Percentiles rank a stretch among this genome's conserved stretches.
Conservation (phyloP, 164 flowering plant species). For the Nymphaea thermarum region DNA sequence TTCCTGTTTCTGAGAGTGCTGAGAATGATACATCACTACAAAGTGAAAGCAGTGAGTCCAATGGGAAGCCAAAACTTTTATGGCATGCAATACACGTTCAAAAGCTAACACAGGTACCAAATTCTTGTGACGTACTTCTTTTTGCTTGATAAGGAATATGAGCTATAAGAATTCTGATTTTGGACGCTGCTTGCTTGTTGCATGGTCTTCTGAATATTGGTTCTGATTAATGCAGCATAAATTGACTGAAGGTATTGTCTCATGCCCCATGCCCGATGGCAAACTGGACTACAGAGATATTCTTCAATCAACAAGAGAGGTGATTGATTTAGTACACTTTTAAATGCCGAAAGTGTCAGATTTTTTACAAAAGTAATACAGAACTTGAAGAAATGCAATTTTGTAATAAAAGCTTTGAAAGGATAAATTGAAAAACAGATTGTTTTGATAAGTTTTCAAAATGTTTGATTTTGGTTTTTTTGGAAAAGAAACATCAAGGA, state of each 20-base stretch:
- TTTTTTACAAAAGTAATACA: not conserved
- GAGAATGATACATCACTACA: slow-evolving; percentile 15
- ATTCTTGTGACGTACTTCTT: too few relatives aligned
- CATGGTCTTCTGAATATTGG: not conserved
- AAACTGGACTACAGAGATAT: slow-evolving; percentile 37
- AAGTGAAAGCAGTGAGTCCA: slow-evolving; percentile 17
- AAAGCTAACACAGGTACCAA: slow-evolving; percentile 38
- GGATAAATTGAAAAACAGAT: not conserved
- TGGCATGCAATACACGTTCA: slow-evolving; percentile 77
- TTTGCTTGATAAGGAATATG: not conserved
- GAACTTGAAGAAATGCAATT: not conserved
- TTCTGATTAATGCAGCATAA: slow-evolving; percentile 31
- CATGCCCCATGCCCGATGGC: slow-evolving; percentile 59
- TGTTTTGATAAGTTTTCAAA: not conserved
- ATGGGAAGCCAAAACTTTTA: slow-evolving; percentile 36
- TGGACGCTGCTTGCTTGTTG: not conserved
- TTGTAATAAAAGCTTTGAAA: not conserved
- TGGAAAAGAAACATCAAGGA: not conserved
- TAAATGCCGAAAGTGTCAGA: not conserved
- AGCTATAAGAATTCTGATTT: not conserved
- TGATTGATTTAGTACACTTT: slow-evolving; percentile 4
- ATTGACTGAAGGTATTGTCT: slow-evolving; percentile 20
- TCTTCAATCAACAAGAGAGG: slow-evolving; percentile 44
- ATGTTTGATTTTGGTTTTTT: not conserved
- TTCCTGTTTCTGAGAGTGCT: slow-evolving; percentile 17